Evolutionary conservation across 208 protist species (phyloP).

Genomic region (Leishmania gerbilli): DNA sequence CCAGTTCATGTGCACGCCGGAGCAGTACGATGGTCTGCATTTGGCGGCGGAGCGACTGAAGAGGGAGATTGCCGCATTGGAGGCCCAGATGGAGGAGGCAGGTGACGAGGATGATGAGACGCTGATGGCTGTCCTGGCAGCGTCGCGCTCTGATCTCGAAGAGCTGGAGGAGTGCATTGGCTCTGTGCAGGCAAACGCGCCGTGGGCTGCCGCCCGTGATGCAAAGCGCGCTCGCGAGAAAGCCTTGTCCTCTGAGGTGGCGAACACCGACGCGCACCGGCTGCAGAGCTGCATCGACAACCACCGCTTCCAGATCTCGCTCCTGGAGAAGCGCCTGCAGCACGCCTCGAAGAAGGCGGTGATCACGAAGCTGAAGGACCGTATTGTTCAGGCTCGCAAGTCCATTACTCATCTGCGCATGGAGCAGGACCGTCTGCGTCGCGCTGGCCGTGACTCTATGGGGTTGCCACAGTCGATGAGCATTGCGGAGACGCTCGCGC

Average conservation of each 20-base stretch:
- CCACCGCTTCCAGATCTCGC: conserved; percentile 74
- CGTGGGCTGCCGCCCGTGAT: conserved; percentile 74
- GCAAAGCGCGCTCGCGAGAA: conserved; percentile 50
- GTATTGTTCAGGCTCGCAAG: conserved; percentile 67
- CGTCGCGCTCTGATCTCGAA: conserved; percentile 83
- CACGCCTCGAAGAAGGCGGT: conserved; percentile 67
- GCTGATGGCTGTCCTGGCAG: conserved; percentile 92
- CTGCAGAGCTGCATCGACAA: conserved; percentile 71
- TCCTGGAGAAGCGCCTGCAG: conserved; percentile 86
- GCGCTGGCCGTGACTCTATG: conserved; percentile 58
- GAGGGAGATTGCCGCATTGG: conserved; percentile 76
- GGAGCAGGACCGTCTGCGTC: conserved; percentile 87
- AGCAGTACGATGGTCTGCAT: conserved; percentile 91
- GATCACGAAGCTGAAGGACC: conserved; percentile 78
- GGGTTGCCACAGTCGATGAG: conserved; percentile 72
- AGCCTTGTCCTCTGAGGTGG: conserved; percentile 25
- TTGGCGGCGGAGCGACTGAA: conserved; percentile 80
- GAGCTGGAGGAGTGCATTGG: conserved; percentile 88
- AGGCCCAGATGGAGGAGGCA: conserved; percentile 85
- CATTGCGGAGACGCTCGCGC: conserved; percentile 73
- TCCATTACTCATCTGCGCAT: conserved; percentile 78
- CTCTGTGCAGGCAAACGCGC: conserved; percentile 66
- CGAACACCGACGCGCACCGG: conserved; percentile 36
- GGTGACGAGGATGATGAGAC: conserved; percentile 91
- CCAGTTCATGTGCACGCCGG: conserved; percentile 80